Conservation (phyloP, 2,329 filamentous ascomycete species). For the Sporothrix dimorphospora region DNA sequence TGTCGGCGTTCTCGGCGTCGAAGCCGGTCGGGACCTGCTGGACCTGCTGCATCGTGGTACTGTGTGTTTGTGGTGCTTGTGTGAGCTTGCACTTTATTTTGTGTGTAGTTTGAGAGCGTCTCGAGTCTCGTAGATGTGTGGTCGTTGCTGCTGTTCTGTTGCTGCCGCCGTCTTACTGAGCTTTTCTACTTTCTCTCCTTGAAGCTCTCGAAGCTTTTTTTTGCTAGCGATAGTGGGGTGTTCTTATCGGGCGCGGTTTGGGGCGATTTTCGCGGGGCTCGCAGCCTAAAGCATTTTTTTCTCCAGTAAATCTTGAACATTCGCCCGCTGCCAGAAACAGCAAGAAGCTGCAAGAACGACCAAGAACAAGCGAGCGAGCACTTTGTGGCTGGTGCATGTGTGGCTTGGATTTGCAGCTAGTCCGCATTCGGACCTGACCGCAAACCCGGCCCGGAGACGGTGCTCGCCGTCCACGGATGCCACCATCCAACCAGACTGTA, state of each 20-base stretch:
- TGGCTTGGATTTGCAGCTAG: not conserved
- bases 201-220: not conserved
- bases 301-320: not conserved
- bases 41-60: conserved; percentile 39
- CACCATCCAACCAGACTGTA: not conserved
- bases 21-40: conserved; percentile 58
- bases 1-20: conserved; percentile 59
- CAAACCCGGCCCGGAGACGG: no score
- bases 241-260: not conserved
- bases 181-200: not conserved
- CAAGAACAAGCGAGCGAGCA: not conserved
- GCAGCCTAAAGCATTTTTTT: not conserved
- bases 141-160: conserved; percentile 4
- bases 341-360: conserved; percentile 27
- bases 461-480: no score
- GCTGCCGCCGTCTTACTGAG: not conserved
- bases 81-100: not conserved
- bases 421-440: not conserved
- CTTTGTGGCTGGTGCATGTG: conserved; percentile 1
- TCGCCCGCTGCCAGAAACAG: conserved; percentile 24
- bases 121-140: not conserved
- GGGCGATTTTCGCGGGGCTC: conserved; percentile 6
- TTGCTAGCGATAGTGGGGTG: not conserved
- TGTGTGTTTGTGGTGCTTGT: not conserved
- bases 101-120: not conserved